Conservation (phyloP, 768 basidiomycete genomes). For the Russula abietina region DNA sequence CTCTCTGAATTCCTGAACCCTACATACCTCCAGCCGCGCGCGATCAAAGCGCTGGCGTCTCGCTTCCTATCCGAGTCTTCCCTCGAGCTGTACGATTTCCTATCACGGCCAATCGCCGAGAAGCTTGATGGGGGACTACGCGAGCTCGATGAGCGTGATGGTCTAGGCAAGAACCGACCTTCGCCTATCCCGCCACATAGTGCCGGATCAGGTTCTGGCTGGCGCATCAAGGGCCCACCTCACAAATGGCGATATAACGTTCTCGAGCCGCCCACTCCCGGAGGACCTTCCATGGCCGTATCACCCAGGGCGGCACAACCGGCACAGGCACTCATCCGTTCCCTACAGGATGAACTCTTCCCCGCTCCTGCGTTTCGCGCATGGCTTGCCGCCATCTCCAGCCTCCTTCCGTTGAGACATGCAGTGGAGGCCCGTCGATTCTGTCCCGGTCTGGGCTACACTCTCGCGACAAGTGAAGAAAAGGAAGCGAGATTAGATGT, state of each 20-base stretch:
- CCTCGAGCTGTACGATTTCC: constrained; percentile 84
- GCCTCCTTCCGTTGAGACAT: constrained; percentile 65
- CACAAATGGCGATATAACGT: constrained; percentile 92
- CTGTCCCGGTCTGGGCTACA: constrained; percentile 90
- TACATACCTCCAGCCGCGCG: constrained; percentile 78
- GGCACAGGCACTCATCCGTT: constrained; percentile 55
- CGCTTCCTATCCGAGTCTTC: constrained; percentile 85
- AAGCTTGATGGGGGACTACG: constrained; percentile 61
- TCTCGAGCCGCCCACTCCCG: constrained; percentile 35
- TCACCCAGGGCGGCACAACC: constrained; percentile 48
- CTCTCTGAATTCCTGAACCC: constrained; percentile 84
- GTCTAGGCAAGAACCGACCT: constrained; percentile 45
- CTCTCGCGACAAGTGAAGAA: constrained; percentile 83
- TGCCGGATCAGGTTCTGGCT: constrained; percentile 52
- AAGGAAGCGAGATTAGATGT: constrained; percentile 79
- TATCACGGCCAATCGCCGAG: constrained; percentile 59
- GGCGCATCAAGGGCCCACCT: constrained; percentile 80
- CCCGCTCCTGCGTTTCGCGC: constrained; percentile 77
- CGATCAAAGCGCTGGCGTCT: constrained; percentile 68
- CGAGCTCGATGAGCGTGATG: constrained; percentile 59
- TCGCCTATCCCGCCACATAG: constrained; percentile 59
- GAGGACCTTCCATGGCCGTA: constrained; percentile 41
- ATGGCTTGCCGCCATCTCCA: constrained; percentile 76
- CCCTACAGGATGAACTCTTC: constrained; percentile 73
- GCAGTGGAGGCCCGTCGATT: constrained; percentile 81